These are phyloP conservation scores for Sequoia sempervirens DNA, from an alignment of 75 land plant species.

Conservation along the genomic window DNA sequence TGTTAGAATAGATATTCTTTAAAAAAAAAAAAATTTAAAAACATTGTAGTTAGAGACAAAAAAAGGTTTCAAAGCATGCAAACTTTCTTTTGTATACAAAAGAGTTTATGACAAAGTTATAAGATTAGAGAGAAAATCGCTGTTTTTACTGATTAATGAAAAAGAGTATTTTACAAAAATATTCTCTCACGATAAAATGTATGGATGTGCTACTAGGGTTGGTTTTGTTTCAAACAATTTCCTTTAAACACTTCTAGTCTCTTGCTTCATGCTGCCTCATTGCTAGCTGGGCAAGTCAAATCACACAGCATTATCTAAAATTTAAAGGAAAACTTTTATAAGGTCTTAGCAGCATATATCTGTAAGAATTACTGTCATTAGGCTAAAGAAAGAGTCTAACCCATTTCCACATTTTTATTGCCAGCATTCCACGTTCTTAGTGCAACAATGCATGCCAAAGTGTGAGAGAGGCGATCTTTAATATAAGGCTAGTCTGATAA, in stretches of 20 bases:
- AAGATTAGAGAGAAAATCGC: too few species aligned
- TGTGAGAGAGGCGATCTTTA: slow-evolving; percentile 46
- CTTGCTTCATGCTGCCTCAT: neutral
- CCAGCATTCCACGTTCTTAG: slow-evolving; percentile 64
- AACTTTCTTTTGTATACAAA: too few species aligned
- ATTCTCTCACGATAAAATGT: neutral
- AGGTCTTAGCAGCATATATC: slow-evolving; percentile 10
- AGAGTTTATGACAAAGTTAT: too few species aligned
- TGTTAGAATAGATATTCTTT: too few species aligned
- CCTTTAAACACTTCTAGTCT: neutral
- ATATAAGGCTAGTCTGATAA: slow-evolving; percentile 19
- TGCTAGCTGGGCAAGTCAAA: neutral
- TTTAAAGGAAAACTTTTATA: neutral
- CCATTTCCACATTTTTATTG: slow-evolving; percentile 40
- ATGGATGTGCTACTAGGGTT: neutral
- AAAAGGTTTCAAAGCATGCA: too few species aligned
- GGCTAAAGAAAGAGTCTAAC: slow-evolving; percentile 16
- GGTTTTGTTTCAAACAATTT: neutral
- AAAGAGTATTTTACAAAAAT: too few species aligned
- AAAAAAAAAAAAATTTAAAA: too few species aligned
- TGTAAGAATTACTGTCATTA: neutral
- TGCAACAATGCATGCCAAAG: slow-evolving; percentile 66
- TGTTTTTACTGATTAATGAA: too few species aligned
- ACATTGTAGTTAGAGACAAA: too few species aligned
- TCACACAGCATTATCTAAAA: too few species aligned